A percentile compares a stretch with the other conserved stretches of the same genome.
These are phyloP conservation scores for Suillus brevipes DNA, from an alignment of 768 basidiomycete genomes.

Conservation along the genomic window DNA sequence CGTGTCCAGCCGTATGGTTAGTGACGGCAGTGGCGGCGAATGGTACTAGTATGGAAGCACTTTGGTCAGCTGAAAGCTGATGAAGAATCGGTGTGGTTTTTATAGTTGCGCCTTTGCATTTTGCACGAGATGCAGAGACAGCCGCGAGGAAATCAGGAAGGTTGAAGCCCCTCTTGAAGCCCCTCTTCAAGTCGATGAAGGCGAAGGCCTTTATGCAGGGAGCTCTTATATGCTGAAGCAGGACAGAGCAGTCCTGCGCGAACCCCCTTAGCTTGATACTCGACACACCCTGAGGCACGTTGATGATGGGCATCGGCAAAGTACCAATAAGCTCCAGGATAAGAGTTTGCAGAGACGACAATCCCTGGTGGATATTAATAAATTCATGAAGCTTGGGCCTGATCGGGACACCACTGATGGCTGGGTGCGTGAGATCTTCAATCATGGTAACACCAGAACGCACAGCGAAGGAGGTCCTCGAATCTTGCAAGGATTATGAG, in stretches of 20 bases:
- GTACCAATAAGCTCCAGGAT: neutral
- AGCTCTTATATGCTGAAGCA: neutral
- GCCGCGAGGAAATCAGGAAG: neutral
- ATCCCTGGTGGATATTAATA: neutral
- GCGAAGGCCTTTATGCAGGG: neutral
- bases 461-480: neutral
- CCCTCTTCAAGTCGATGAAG: neutral
- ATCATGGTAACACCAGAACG: neutral
- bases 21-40: neutral
- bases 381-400: neutral
- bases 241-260: neutral
- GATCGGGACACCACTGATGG: neutral
- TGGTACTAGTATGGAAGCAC: neutral
- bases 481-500: no score
- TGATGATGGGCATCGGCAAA: neutral
- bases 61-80: neutral
- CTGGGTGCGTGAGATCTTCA: neutral
- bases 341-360: neutral
- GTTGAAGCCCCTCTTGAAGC: no score
- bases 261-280: neutral
- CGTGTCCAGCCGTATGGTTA: neutral
- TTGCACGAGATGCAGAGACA: neutral
- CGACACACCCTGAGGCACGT: neutral
- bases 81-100: neutral
- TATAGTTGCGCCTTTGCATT: neutral